phyloP scores from a whole-genome alignment of 106 monocot species.

The Agapanthus africanus region DNA sequence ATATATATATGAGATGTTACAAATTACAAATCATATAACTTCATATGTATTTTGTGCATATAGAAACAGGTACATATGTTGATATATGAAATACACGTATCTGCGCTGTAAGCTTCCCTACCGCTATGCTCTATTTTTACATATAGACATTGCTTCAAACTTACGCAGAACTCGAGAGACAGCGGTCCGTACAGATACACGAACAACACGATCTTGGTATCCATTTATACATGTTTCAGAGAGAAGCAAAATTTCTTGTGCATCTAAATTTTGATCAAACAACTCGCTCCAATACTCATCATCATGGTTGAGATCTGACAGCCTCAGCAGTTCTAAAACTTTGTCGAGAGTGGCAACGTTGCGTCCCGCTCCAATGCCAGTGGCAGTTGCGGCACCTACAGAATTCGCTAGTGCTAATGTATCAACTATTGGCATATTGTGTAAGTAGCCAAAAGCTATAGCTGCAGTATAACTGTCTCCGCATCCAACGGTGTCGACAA shows the following conservation, averaged over 20 bases:
- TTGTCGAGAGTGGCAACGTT: slow-evolving; percentile 64
- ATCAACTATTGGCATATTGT: slow-evolving; percentile 33
- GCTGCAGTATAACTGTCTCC: slow-evolving; percentile 92
- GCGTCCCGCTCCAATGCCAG: slow-evolving; percentile 72
- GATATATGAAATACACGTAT: too few species aligned
- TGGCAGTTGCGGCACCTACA: slow-evolving; percentile 87
- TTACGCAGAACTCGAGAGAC: too few species aligned
- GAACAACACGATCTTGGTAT: slow-evolving; percentile 7
- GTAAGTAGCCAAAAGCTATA: slow-evolving; percentile 67
- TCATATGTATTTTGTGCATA: too few species aligned
- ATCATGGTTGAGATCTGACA: slow-evolving; percentile 51
- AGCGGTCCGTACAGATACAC: slow-evolving; percentile 26
- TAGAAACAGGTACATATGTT: too few species aligned
- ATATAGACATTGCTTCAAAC: too few species aligned
- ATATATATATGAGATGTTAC: too few species aligned
- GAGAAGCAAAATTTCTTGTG: slow-evolving; percentile 20
- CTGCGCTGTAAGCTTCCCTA: too few species aligned
- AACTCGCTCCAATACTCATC: slow-evolving; percentile 43
- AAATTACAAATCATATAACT: too few species aligned
- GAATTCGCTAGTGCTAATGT: slow-evolving; percentile 75
- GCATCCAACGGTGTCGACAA: slow-evolving; percentile 87
- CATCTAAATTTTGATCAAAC: slow-evolving; percentile 13
- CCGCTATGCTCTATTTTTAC: too few species aligned
- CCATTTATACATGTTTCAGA: slow-evolving; percentile 22
- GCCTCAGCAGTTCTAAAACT: slow-evolving; percentile 44